Base-by-base conservation (phyloP, 192 early-diverging fungal genomes). In the Entrophospora sp. region DNA sequence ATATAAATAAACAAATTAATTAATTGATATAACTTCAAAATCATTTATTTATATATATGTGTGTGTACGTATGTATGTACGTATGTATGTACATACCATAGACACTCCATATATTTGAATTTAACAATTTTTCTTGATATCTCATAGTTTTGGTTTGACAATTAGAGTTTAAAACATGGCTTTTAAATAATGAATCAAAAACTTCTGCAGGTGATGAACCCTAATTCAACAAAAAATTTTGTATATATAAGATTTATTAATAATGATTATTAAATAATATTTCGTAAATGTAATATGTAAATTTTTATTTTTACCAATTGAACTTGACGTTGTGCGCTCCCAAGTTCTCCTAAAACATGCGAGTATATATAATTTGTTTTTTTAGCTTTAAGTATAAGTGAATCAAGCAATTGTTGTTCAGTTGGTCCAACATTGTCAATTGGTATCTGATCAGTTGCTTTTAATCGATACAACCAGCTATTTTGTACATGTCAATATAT, bases 381-480 rank as follows among this genome's bases (percentile, higher is more conserved):
- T 32, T 66, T 66, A 5, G 64, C 51, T 42, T 66, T 66, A 25
- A 9, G 40, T 22, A 66, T 66, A 3, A 66, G 34, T 20, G 64
- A 66, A 27, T 66, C 64, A 8, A 66, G 52, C 64, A 66, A 55
- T 20, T 66, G 64, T 32, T 66, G 64, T 52, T 66, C 64, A 0
- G 64, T 36, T 20, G 51, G 51, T 9, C 46, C 37, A 25, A 43
- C 24, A 16, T 6, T 45, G 22, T 14, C 36, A 52, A 20, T 35
- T 13, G n/a, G 10, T 18, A 28, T 32, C 22, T 16, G 42, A 42
- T 66, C 48, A 12, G 8, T 32, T 43, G 64, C 53, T 55, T 66
- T 66, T 5, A 66, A 31, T 20, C 52, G 35, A 66, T 66, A 66
- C n/a, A 66, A 22, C 64, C 64, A 66, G 27, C 64, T 66, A 55